Base-by-base conservation (phyloP, 2,329 filamentous ascomycete genomes). In the Stagonosporopsis cucurbitacearum region DNA sequence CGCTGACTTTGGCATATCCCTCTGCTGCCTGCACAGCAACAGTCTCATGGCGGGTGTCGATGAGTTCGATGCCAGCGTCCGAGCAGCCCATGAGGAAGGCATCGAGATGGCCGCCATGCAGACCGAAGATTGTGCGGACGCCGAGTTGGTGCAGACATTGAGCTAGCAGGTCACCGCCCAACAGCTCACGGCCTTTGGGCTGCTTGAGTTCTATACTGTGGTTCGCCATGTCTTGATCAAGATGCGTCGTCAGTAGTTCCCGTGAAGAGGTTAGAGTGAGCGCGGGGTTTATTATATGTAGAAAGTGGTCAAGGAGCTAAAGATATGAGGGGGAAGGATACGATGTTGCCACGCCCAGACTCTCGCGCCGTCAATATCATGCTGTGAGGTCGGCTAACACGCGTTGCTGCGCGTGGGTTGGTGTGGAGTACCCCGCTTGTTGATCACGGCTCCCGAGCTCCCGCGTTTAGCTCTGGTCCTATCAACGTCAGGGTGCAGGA, bases 71-170 rank as follows among this genome's bases (percentile, higher is more conserved):
- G 12, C 74, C 78, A 13, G 68, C 56, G 20, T 73, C 67, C 4
- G 72, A 69, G 50, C 76, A 78, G 6, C 78, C 80, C 63, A 80
- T 73, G 2, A 82, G 66, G 55, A 82, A 81, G 13, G 79, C 78
- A 66, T 82, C 79, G 1, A 81, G 70, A 59, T 81, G 79, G 8
- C 80, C 79, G 2, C 79, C 80, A 58, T 81, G 80, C 11, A 81
- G 64, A 19, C 79, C 79, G 53, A 82, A 82, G 1, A 77, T 75
- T 17, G 80, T 77, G 17, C 75, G 69, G 2, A 78, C 75, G 7
- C 78, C 79, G 0, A 80, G 64, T 23, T 76, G 69, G 25, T 74
- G 66, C 4, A 81, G 70, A 11, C 70, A 77, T 66, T 82, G 79
- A 0, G 78, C 79, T 2, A 80, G 68, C 2, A 81, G 70, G 56